Conservation (phyloP, 176 grass and related monocot genomes). For the Cocos nucifera region DNA sequence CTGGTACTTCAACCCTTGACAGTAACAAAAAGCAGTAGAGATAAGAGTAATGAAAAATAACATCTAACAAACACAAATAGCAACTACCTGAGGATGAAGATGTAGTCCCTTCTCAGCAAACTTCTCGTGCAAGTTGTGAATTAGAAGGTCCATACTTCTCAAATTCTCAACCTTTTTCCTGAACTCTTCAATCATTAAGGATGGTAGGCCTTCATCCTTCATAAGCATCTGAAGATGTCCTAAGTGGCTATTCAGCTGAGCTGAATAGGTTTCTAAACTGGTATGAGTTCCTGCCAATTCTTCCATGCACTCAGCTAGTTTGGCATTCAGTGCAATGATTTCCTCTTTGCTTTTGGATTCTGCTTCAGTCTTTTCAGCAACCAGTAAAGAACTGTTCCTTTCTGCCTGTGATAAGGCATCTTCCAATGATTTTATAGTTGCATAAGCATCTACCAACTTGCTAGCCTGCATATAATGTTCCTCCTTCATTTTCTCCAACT, state of each 20-base stretch:
- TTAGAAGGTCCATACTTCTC: conserved; percentile 53
- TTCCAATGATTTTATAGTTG: conserved; percentile 56
- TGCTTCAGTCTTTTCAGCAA: conserved; percentile 53
- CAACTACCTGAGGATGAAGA: conserved; percentile 59
- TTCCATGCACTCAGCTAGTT: conserved; percentile 52
- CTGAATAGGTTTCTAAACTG: conserved; percentile 51
- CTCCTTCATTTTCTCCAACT: conserved; percentile 72
- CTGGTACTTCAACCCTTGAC: no score
- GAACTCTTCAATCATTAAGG: conserved; percentile 57
- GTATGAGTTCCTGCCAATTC: conserved; percentile 50
- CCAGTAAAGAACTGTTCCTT: conserved; percentile 33
- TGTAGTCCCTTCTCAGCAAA: conserved; percentile 51
- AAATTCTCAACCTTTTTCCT: conserved; percentile 50
- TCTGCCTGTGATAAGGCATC: conserved; percentile 54
- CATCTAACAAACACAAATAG: neutral
- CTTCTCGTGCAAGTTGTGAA: conserved; percentile 66
- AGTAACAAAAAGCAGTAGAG: neutral
- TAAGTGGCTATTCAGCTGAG: conserved; percentile 50
- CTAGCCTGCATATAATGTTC: conserved; percentile 41
- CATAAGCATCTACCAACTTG: conserved; percentile 63
- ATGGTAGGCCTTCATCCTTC: conserved; percentile 45
- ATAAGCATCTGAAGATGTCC: conserved; percentile 50
- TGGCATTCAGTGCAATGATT: conserved; percentile 44
- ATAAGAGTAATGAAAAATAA: neutral
- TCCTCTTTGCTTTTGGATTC: conserved; percentile 43